Evolutionary conservation across 495 filamentous ascomycete species (phyloP), one percentile per base, ranked within the genome.

Genomic region (Xylaria cubensis): DNA sequence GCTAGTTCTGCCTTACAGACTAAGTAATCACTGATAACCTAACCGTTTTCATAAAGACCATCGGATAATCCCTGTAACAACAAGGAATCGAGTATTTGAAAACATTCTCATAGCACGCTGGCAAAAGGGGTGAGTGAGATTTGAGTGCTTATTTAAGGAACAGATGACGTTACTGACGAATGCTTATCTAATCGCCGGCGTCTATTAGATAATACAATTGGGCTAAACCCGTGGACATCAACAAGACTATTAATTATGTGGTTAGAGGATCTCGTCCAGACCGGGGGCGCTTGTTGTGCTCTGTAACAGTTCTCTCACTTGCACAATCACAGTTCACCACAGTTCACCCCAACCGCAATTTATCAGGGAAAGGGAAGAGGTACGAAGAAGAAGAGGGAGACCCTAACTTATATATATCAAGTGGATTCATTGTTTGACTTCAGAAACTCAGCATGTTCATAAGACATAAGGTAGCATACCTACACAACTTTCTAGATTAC

Each of bases 141-240:
- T 46, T 42, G 39, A 42, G 36, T 5, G 4, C 42, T 56, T 56
- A 56, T 32, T 51, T 10, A 32, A 12, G 39, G 12, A 42, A 42
- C 36, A 39, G 55, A 58, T 24, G 19, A 44, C 44, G 39, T 9
- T 46, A 44, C 24, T 48, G 50, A 50, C 34, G 24, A 42, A 50
- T 21, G 32, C 58, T 61, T 61, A 61, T 12, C 58, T 61, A 61
- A 61, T 61, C 58, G 29, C 46, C 19, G 53, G 2, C 24, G 24
- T 56, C 53, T 56, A 56, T 24, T 24, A 56, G 26, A 32, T 56
- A 56, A 29, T 39, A 39, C 36, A 39, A 39, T 39, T 26, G 51
- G 7, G 21, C 50, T 1, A 46, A 53, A 53, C n/a, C n/a, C n/a
- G n/a, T n/a, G n/a, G n/a, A n/a, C 10, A 53, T n/a, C 5, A 9